These are phyloP conservation scores for Zygotorulaspora chibaensis DNA, from an alignment of 805 yeast genomes.

Conservation along the genomic window DNA sequence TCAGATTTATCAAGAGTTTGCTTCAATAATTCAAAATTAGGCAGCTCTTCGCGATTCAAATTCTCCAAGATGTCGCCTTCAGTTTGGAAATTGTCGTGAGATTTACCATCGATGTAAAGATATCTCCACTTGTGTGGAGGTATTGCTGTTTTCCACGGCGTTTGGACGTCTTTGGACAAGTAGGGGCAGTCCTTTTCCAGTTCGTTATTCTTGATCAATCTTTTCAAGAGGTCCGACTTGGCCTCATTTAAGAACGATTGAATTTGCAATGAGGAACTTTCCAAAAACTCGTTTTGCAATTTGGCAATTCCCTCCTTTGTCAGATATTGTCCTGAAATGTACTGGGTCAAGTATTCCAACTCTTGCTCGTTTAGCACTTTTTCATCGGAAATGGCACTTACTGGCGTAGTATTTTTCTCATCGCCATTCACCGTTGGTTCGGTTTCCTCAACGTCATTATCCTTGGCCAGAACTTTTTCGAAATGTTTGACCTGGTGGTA, in stretches of 20 bases:
- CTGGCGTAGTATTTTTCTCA: constrained; percentile 8
- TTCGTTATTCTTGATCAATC: constrained; percentile 52
- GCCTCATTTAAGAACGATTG: constrained; percentile 56
- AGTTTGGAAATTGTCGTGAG: constrained; percentile 30
- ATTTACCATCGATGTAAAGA: constrained; percentile 70
- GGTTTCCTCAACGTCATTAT: constrained; percentile 15
- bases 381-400: constrained; percentile 18
- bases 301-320: constrained; percentile 35
- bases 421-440: constrained; percentile 1
- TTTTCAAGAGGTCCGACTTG: constrained; percentile 45
- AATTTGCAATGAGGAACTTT: constrained; percentile 68
- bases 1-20: constrained; percentile 19
- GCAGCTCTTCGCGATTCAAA: constrained; percentile 45
- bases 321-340: constrained; percentile 52
- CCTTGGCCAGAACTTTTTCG: constrained; percentile 22
- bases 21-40: constrained; percentile 47
- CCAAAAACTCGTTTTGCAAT: constrained; percentile 52
- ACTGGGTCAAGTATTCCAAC: constrained; percentile 46
- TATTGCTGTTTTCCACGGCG: constrained; percentile 86
- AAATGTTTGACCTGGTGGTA: constrained; percentile 38
- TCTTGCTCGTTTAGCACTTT: constrained; percentile 40
- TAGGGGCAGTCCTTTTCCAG: constrained; percentile 59
- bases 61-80: constrained; percentile 29
- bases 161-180: constrained; percentile 46
- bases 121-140: constrained; percentile 94